Conservation (phyloP, 139 green algal species). For the Pseudopediastrum boryanum region DNA sequence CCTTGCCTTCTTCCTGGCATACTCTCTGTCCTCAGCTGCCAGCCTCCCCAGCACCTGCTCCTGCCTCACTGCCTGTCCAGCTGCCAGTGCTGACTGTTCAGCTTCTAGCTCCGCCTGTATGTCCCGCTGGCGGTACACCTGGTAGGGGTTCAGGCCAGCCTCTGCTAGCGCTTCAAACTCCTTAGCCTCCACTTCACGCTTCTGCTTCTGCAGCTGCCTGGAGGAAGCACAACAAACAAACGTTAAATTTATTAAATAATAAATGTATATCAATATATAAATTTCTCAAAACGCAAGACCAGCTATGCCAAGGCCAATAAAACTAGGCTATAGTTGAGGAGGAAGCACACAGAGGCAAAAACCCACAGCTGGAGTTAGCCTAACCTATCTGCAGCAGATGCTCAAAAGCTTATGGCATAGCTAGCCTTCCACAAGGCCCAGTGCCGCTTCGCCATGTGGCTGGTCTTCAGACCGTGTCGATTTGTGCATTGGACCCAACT, state of each 20-base stretch:
- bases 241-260: neutral
- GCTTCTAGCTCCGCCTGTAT: conserved; percentile 19
- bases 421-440: too few relatives aligned
- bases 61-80: conserved; percentile 28
- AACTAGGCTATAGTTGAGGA: too few relatives aligned
- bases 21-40: conserved; percentile 51
- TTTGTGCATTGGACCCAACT: too few relatives aligned
- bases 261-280: neutral
- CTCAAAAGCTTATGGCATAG: too few relatives aligned
- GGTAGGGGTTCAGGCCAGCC: conserved; percentile 64
- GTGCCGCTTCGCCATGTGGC: too few relatives aligned
- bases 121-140: conserved; percentile 53
- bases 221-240: neutral
- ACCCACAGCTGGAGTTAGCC: neutral
- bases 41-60: conserved; percentile 45
- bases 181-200: conserved; percentile 24
- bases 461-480: too few relatives aligned
- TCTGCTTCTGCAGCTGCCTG: conserved; percentile 41
- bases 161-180: conserved; percentile 42
- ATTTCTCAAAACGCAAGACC: neutral
- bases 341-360: neutral
- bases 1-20: conserved; percentile 4
- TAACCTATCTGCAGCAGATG: neutral
- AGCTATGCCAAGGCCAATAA: neutral
- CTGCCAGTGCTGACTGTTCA: conserved; percentile 1